Percentiles rank a stretch among this genome's conserved stretches.
Evolutionary conservation across 2,329 filamentous ascomycete genomes (phyloP).

Genomic region (Aureobasidium leucospermi): DNA sequence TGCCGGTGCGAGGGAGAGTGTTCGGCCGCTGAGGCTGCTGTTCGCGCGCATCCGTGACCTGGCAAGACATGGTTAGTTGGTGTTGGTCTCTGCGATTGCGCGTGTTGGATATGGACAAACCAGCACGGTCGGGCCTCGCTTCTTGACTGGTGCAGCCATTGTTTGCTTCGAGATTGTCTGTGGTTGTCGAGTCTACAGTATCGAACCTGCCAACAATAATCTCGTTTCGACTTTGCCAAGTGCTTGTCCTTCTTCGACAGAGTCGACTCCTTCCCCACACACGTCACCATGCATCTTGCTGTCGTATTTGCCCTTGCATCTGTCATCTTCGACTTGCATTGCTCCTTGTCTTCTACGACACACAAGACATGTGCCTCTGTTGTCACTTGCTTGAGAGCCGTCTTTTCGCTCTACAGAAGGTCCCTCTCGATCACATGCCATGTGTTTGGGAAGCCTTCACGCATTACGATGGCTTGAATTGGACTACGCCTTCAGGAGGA

Average conservation of each 20-base stretch:
- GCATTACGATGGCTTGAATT: no score
- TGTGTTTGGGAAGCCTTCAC: no score
- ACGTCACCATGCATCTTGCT: neutral
- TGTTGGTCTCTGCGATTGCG: neutral
- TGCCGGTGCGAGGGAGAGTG: slow-evolving; percentile 32
- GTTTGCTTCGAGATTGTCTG: neutral
- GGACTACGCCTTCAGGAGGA: no score
- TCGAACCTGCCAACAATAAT: neutral
- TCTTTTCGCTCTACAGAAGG: no score
- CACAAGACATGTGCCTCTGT: slow-evolving; percentile 14
- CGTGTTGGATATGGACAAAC: slow-evolving; percentile 21
- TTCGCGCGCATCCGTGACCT: slow-evolving; percentile 55
- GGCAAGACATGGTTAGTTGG: slow-evolving; percentile 9
- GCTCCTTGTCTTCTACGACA: neutral
- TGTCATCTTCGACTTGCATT: neutral
- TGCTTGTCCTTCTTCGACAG: neutral
- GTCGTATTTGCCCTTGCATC: neutral
- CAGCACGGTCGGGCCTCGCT: slow-evolving; percentile 37
- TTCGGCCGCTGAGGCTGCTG: slow-evolving; percentile 29
- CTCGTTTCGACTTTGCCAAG: slow-evolving; percentile 6
- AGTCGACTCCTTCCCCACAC: neutral
- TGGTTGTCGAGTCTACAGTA: neutral
- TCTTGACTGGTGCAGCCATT: slow-evolving; percentile 16
- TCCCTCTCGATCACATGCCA: neutral
- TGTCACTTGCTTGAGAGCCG: neutral